These are phyloP conservation scores for Solanum chaucha DNA, from an alignment of 257 asterid species.

Conservation along the genomic window DNA sequence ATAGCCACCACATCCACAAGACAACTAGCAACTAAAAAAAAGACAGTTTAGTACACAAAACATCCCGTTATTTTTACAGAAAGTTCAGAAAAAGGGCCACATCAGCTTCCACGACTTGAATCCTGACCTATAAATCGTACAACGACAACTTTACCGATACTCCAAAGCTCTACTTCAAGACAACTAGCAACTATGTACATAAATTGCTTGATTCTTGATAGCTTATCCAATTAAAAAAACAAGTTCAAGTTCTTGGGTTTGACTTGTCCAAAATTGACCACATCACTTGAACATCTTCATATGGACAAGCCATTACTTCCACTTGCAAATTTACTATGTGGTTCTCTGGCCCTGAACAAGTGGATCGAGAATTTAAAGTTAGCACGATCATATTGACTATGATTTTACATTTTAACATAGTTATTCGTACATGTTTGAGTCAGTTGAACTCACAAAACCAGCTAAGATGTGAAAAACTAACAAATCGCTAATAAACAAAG, in stretches of 20 bases:
- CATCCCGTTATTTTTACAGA: not conserved
- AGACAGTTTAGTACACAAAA: not conserved
- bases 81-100: rapidly evolving
- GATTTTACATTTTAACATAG: not conserved
- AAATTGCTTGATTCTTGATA: not conserved
- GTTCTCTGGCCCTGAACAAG: slow-evolving; percentile 13
- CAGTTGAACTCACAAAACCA: not conserved
- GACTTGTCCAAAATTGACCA: slow-evolving; percentile 82
- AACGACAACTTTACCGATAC: not conserved
- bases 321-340: slow-evolving; percentile 49
- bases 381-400: not conserved
- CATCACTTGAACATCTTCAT: slow-evolving; percentile 84
- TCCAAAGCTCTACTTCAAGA: not conserved
- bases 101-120: not conserved
- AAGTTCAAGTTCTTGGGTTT: slow-evolving; percentile 28
- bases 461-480: not conserved
- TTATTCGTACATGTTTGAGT: rapidly evolving
- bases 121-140: rapidly evolving
- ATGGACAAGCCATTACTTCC: slow-evolving; percentile 76
- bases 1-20: slow-evolving; percentile 5
- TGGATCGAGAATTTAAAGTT: not conserved
- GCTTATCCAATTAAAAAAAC: not conserved
- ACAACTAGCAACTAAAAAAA: not conserved
- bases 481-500: not conserved
- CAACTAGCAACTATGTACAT: not conserved